Conservation (phyloP, 352 stramenopile genomes). For the Phytophthora parvispora region DNA sequence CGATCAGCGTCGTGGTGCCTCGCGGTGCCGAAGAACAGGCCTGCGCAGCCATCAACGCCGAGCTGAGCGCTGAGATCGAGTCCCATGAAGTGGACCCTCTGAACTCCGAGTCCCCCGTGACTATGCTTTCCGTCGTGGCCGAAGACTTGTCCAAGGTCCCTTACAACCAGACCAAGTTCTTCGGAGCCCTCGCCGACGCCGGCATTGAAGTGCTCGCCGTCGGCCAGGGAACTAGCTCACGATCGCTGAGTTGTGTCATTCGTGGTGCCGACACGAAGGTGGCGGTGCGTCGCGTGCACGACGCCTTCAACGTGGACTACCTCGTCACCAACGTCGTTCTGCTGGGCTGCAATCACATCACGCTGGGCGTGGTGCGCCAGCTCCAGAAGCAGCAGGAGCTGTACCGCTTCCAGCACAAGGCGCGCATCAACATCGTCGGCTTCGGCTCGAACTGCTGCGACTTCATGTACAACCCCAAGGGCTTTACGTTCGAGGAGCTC, state of each 20-base stretch:
- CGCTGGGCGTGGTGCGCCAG: conserved; percentile 68
- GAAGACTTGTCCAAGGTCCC: conserved; percentile 83
- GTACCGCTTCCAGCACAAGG: conserved; percentile 78
- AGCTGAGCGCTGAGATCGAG: conserved; percentile 70
- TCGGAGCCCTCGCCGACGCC: conserved; percentile 73
- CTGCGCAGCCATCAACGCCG: conserved; percentile 54
- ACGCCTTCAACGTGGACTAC: conserved; percentile 86
- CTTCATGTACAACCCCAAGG: conserved; percentile 67
- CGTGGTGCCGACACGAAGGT: conserved; percentile 76
- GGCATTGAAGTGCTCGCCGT: conserved; percentile 81
- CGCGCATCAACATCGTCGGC: conserved; percentile 73
- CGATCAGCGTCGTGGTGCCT: conserved; percentile 82
- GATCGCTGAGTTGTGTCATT: conserved; percentile 83
- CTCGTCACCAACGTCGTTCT: conserved; percentile 79
- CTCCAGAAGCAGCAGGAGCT: conserved; percentile 68
- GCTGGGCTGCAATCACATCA: conserved; percentile 80
- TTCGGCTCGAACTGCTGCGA: conserved; percentile 73
- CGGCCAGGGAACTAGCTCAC: conserved; percentile 82
- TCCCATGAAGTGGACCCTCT: conserved; percentile 79
- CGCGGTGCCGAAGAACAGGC: conserved; percentile 41
- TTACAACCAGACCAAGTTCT: conserved; percentile 83
- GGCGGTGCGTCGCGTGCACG: conserved; percentile 78
- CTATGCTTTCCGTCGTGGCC: conserved; percentile 87
- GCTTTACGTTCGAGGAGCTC: conserved; percentile 64
- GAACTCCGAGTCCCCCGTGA: conserved; percentile 77